Evolutionary conservation across 345 rosid species (phyloP), one percentile per base, ranked within the genome.

Genomic region (Sisymbrium irio): DNA sequence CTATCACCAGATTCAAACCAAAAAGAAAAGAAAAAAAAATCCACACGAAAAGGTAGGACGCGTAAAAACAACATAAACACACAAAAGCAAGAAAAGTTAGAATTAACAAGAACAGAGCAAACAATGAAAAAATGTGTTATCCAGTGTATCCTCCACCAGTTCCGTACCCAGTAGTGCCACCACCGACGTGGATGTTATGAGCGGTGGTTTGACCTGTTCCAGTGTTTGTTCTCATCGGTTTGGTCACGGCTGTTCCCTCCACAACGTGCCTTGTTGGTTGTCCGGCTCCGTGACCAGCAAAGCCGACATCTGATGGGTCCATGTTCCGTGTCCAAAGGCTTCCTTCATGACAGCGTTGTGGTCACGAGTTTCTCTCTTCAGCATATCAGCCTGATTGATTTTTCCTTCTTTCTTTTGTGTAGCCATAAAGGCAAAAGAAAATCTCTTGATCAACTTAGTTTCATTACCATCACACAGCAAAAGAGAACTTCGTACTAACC

Each of bases 351-450:
- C 84, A 0, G 89, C 88, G 59, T 87, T 90, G 35, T 90, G 81
- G 49, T 82, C 80, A 19, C 64, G 77, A 6, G 81, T 79, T 72
- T 81, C 82, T 51, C 72, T 85, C 65, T 90, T 90, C 41, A 78
- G 40, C 46, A 79, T 50, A 59, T 88, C 85, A 0, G 96, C 96
- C 14, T 74, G 71, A 3, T 76, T 69, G 11, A 69, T 72, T 76
- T 79, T 84, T 40, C 44, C 85, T 40, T 84, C 81, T 65, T 91
- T 91, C 79, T 33, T 82, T 49, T 84, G 70, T 8, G 83, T 78
- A 2, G 95, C 95, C 80, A 79, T 81, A n/a, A n/a, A n/a, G 0
- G 4, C 39, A 65, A 40, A 37, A 3, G 72, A 60, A 49, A 57
- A 32, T 46, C 40, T 53, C 5, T 7, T 0, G 19, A 4, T 33